These are phyloP conservation scores for Gleditsia sinensis DNA, from an alignment of 306 rosid species.

Conservation along the genomic window DNA sequence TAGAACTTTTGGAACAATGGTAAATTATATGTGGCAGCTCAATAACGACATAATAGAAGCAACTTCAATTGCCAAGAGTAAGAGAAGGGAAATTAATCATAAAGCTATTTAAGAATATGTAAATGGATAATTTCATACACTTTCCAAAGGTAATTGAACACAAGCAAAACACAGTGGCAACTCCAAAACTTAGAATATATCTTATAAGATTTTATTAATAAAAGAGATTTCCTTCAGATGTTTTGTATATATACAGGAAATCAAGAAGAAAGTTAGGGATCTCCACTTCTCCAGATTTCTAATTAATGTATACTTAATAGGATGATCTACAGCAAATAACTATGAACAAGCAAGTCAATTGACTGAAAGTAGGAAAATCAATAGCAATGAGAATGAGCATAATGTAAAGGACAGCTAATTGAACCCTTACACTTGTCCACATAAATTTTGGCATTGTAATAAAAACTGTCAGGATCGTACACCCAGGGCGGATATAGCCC, in stretches of 20 bases:
- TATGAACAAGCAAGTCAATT: slow-evolving; percentile 7
- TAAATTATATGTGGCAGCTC: not conserved
- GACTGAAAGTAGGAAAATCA: slow-evolving; percentile 11
- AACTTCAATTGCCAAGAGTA: not conserved
- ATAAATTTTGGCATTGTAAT: slow-evolving; percentile 86
- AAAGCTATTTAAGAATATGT: not conserved
- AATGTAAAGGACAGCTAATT: slow-evolving; percentile 22
- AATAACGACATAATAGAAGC: not conserved
- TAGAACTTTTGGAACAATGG: not conserved
- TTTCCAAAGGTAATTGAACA: not conserved
- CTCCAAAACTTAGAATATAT: not conserved
- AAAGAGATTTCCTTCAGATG: too few species aligned
- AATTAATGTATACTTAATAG: not conserved
- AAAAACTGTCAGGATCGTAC: slow-evolving; percentile 83
- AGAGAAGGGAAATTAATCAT: not conserved
- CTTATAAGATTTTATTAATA: too few species aligned
- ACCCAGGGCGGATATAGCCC: slow-evolving; percentile 99
- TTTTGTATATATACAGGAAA: too few species aligned
- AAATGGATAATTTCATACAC: not conserved
- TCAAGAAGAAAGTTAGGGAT: not conserved
- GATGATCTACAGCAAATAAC: not conserved
- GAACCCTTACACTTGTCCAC: slow-evolving; percentile 84
- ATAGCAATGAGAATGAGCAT: not conserved
- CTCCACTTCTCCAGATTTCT: not conserved
- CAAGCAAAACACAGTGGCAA: not conserved